Percentiles rank a stretch among this genome's conserved stretches.
Conservation (phyloP, 164 flowering plant genomes). For the Echeveria elegans region DNA sequence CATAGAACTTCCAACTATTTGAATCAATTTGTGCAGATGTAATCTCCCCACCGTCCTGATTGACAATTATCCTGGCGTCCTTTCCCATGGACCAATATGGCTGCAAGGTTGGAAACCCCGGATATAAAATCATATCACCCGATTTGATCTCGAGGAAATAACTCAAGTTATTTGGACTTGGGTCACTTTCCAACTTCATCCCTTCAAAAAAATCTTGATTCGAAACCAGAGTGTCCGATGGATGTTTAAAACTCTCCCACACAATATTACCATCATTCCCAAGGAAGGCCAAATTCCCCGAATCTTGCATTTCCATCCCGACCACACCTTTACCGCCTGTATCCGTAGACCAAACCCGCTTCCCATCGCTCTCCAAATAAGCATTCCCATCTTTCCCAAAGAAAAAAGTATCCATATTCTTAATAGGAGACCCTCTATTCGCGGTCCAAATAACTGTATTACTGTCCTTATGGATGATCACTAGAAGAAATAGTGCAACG, state of each 20-base stretch:
- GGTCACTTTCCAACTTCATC: conserved; percentile 35
- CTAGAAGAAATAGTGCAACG: conserved; percentile 26
- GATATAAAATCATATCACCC: conserved; percentile 38
- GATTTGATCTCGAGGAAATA: conserved; percentile 30
- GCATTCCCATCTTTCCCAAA: conserved; percentile 39
- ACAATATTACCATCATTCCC: conserved; percentile 20
- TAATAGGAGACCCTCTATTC: conserved; percentile 29
- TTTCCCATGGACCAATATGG: conserved; percentile 44
- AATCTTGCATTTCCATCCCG: conserved; percentile 31
- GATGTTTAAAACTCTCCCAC: conserved; percentile 53
- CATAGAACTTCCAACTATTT: conserved; percentile 43
- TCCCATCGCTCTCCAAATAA: conserved; percentile 17
- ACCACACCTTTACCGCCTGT: conserved; percentile 29
- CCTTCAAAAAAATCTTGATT: conserved; percentile 36
- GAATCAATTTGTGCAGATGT: conserved; percentile 24
- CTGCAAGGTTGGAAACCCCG: conserved; percentile 36
- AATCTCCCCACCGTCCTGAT: conserved; percentile 19
- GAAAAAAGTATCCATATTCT: conserved; percentile 34
- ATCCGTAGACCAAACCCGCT: conserved; percentile 36
- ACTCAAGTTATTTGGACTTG: conserved; percentile 16
- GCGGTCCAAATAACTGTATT: conserved; percentile 41
- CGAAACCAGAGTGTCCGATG: conserved; percentile 44
- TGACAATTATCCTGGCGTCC: conserved; percentile 26
- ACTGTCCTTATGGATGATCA: conserved; percentile 28
- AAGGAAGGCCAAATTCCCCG: conserved; percentile 39